Evolutionary conservation across 2,329 filamentous ascomycete genomes (phyloP).

Genomic region (Hypomyces rosellus): DNA sequence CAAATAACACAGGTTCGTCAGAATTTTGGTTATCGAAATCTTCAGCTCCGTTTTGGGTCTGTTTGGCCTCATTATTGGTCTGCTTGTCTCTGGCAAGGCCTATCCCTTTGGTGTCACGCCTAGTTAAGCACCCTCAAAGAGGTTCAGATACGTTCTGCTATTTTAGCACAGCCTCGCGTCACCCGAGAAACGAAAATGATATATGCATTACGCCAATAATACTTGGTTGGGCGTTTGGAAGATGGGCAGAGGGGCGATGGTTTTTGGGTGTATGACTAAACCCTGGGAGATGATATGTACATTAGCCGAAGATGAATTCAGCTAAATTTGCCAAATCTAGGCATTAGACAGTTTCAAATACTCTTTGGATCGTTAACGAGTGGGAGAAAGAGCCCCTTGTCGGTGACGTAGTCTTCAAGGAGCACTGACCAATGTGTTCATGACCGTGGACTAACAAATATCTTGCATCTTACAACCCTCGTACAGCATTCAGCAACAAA

Average conservation of each 20-base stretch:
- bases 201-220: constrained; percentile 32
- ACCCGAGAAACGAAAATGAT: constrained; percentile 14
- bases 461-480: constrained; percentile 5
- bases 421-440: neutral
- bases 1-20: constrained; percentile 68
- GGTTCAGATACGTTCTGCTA: constrained; percentile 4
- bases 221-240: constrained; percentile 37
- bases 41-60: constrained; percentile 96
- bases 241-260: constrained; percentile 27
- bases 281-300: constrained; percentile 26
- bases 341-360: neutral
- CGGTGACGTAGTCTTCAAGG: too few relatives aligned
- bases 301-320: constrained; percentile 25
- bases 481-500: constrained; percentile 62
- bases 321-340: constrained; percentile 13
- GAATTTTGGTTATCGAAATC: constrained; percentile 98
- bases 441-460: too few relatives aligned
- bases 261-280: constrained; percentile 31
- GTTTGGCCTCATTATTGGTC: constrained; percentile 91
- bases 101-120: constrained; percentile 21
- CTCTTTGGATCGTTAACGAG: neutral
- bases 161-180: constrained; percentile 2
- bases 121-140: neutral
- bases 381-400: too few relatives aligned
- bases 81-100: constrained; percentile 82